These are phyloP conservation scores for Coemansia sp. DNA, from an alignment of 192 early-diverging fungal genomes.

Conservation along the genomic window DNA sequence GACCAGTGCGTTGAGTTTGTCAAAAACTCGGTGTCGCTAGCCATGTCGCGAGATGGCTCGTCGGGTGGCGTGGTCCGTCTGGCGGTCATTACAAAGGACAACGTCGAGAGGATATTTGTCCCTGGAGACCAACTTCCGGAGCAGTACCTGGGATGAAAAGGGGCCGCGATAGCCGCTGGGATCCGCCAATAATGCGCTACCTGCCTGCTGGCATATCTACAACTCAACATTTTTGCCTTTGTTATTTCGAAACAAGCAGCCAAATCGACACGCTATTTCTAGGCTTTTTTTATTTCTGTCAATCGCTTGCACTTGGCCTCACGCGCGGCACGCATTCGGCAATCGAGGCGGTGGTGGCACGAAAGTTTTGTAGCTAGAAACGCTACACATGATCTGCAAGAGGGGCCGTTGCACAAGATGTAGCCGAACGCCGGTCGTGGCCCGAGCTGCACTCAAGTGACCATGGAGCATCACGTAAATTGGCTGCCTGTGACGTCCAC, in stretches of 20 bases:
- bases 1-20: slow-evolving; percentile 93
- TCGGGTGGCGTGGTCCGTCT: slow-evolving; percentile 96
- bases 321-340: too few relatives aligned
- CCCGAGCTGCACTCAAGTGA: not conserved
- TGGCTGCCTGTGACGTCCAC: slow-evolving; percentile 1
- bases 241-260: not conserved
- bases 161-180: too few relatives aligned
- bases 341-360: too few relatives aligned
- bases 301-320: too few relatives aligned
- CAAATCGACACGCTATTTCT: too few relatives aligned
- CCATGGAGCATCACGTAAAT: not conserved
- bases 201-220: not conserved
- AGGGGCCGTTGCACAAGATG: not conserved
- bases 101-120: slow-evolving; percentile 87
- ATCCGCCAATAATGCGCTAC: not conserved
- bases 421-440: not conserved
- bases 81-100: slow-evolving; percentile 89
- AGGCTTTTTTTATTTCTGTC: too few relatives aligned
- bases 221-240: not conserved
- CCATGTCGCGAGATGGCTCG: slow-evolving; percentile 95
- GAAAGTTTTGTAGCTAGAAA: not conserved
- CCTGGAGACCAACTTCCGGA: slow-evolving; percentile 77
- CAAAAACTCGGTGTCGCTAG: slow-evolving; percentile 92
- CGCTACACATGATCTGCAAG: not conserved
- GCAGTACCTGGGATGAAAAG: slow-evolving; percentile 47